Evolutionary conservation across 148 eudicot genomes (phyloP).

Genomic region (Suaeda aralocaspica): DNA sequence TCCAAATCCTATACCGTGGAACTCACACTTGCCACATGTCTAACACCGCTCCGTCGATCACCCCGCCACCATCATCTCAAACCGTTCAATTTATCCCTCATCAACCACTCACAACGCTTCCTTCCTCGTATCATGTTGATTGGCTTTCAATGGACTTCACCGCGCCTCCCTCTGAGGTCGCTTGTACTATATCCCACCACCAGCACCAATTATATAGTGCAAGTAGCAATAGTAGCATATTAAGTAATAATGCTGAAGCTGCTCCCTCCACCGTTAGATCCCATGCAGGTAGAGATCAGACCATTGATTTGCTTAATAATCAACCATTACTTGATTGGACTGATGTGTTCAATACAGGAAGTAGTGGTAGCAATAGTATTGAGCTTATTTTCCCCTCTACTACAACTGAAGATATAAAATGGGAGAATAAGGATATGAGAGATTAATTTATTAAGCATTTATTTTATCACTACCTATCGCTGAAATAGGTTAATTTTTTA

Average conservation of each 20-base stretch:
- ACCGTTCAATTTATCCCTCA: slow-evolving; percentile 7
- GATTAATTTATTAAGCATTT: no score
- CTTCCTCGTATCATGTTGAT: neutral
- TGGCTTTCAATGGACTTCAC: slow-evolving; percentile 40
- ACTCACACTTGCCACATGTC: slow-evolving; percentile 78
- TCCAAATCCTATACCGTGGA: slow-evolving; percentile 54
- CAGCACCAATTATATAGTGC: neutral
- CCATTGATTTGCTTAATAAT: slow-evolving; percentile 8
- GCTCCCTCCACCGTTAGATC: slow-evolving; percentile 20
- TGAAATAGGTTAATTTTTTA: no score
- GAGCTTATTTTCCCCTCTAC: slow-evolving; percentile 53
- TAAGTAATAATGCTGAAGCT: neutral
- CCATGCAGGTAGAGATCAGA: slow-evolving; percentile 1
- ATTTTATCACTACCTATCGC: no score
- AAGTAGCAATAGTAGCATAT: neutral
- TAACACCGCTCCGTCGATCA: slow-evolving; percentile 55
- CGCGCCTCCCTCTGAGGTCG: slow-evolving; percentile 15
- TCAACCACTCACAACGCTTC: slow-evolving; percentile 2
- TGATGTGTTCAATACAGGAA: slow-evolving; percentile 68
- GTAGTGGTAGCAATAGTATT: slow-evolving; percentile 56
- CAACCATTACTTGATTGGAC: slow-evolving; percentile 52
- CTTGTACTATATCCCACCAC: neutral
- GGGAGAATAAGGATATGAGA: slow-evolving; percentile 10
- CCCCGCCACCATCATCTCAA: slow-evolving; percentile 11
- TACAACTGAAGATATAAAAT: slow-evolving; percentile 30